Evolutionary conservation across 2,329 filamentous ascomycete genomes (phyloP), one percentile per base, ranked within the genome.

Genomic region (Fusarium newnesense): DNA sequence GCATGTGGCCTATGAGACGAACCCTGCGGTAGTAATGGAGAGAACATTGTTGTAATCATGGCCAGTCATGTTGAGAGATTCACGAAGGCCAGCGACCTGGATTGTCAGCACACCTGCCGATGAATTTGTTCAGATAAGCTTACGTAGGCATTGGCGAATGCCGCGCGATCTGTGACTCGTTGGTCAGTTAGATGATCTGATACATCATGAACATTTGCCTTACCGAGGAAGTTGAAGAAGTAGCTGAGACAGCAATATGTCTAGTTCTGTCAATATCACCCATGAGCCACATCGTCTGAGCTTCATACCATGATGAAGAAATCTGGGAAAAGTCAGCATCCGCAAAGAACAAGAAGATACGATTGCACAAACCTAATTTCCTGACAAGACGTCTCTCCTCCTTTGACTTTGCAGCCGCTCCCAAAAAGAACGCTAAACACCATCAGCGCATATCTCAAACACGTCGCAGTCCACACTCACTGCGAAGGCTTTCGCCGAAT

Each of bases 61-160:
- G 2, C 83, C 84, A 10, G 80, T 84, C 70, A 87, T 75, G 16
- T 76, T 83, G 26, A 86, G 77, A 19, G 84, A 83, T 67, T 85
- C 83, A 50, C 82, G 81, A 73, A 85, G 82, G 4, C 84, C 84
- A 18, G 81, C 83, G 3, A 86, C 84, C 75, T 76, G 3, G 8
- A 8, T 4, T 4, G 19, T 64, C 6, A 68, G 19, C 34, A 2
- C 7, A 1, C 5, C 0, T 18, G 2, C 26, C 4, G 12, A 2
- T 0, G 3, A 3, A 9, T 13, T 11, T n/a, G 5, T 4, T 4
- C 0, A 0, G 4, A 3, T 5, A 2, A 21, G 64, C 72, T 39
- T 43, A 77, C 75, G 71, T 86, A 86, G 10, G 85, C 85, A 75
- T 86, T 86, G 44, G 76, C 76, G 24, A 78, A 78, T 2, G 76